Conservation (phyloP, 2,329 filamentous ascomycete genomes). For the Stachybotrys chartarum region DNA sequence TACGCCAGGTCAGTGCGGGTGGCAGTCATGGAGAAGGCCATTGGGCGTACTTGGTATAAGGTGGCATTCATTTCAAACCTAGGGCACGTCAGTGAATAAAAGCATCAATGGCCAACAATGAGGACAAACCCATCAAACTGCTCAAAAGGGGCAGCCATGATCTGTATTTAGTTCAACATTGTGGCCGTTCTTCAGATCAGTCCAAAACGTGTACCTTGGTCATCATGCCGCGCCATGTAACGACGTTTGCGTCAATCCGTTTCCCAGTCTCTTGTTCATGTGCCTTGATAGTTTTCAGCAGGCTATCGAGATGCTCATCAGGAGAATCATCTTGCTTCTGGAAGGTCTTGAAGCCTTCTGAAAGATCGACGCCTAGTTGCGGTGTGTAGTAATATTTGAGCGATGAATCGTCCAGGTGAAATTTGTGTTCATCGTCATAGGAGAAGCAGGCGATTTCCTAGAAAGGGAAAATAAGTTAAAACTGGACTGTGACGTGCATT, state of each 20-base stretch:
- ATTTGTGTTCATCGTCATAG: constrained; percentile 76
- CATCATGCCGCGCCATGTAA: constrained; percentile 98
- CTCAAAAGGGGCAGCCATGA: constrained; percentile 80
- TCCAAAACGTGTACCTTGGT: constrained; percentile 62
- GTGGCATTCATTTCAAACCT: constrained; percentile 97
- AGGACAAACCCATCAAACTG: constrained; percentile 62
- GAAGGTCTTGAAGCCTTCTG: constrained; percentile 74
- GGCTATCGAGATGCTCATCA: constrained; percentile 83
- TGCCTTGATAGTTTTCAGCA: constrained; percentile 68
- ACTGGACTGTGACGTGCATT: not conserved
- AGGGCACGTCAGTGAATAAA: constrained; percentile 12
- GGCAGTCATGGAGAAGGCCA: not conserved
- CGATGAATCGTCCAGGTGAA: constrained; percentile 69
- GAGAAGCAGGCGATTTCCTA: constrained; percentile 92
- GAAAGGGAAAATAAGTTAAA: constrained; percentile 3
- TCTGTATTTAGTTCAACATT: constrained; percentile 39
- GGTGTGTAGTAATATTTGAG: constrained; percentile 86
- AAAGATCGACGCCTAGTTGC: constrained; percentile 63
- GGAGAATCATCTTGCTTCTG: constrained; percentile 70
- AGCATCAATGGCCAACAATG: not conserved
- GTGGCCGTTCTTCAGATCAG: not conserved
- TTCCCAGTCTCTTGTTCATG: constrained; percentile 63
- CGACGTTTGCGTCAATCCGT: constrained; percentile 66
- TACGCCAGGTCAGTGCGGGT: constrained; percentile 8
- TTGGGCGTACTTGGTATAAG: constrained; percentile 67